A percentile compares a stretch with the other conserved stretches of the same genome.
Conservation (phyloP, 2,329 filamentous ascomycete genomes). For the Colletotrichum echinochloae region DNA sequence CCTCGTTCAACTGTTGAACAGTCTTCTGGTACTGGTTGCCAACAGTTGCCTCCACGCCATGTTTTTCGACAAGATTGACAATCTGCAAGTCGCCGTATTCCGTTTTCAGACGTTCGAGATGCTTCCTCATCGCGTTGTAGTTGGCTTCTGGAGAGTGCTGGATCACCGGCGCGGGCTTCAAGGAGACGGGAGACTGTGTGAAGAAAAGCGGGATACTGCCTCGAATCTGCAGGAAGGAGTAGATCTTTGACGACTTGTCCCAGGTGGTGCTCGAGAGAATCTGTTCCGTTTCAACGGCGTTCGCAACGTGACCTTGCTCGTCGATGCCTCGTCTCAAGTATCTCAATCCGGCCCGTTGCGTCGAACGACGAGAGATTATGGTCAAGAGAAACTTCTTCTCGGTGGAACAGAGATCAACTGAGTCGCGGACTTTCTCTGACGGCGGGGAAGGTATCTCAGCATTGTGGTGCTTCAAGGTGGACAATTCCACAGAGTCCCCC, state of each 20-base stretch:
- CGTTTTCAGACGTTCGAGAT: constrained; percentile 77
- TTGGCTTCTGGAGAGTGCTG: constrained; percentile 87
- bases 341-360: constrained; percentile 86
- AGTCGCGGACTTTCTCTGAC: constrained; percentile 44
- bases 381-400: constrained; percentile 81
- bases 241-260: constrained; percentile 71
- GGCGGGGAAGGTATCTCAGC: constrained; percentile 45
- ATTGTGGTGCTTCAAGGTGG: constrained; percentile 51
- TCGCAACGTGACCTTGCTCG: constrained; percentile 88
- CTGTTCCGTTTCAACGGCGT: constrained; percentile 95
- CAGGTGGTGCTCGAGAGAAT: constrained; percentile 81
- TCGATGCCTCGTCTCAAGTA: constrained; percentile 93
- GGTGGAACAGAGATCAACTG: constrained; percentile 58
- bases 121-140: constrained; percentile 79
- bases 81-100: constrained; percentile 83
- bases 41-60: constrained; percentile 82
- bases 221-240: constrained; percentile 88
- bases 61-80: constrained; percentile 89
- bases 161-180: constrained; percentile 86
- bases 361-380: constrained; percentile 88
- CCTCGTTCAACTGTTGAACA: constrained; percentile 74
- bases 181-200: constrained; percentile 91
- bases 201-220: constrained; percentile 97
- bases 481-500: constrained; percentile 61
- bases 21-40: constrained; percentile 82